Evolutionary conservation across 805 yeast genomes (phyloP), one percentile per base, ranked within the genome.

Genomic region (Metschnikowia anglica): DNA sequence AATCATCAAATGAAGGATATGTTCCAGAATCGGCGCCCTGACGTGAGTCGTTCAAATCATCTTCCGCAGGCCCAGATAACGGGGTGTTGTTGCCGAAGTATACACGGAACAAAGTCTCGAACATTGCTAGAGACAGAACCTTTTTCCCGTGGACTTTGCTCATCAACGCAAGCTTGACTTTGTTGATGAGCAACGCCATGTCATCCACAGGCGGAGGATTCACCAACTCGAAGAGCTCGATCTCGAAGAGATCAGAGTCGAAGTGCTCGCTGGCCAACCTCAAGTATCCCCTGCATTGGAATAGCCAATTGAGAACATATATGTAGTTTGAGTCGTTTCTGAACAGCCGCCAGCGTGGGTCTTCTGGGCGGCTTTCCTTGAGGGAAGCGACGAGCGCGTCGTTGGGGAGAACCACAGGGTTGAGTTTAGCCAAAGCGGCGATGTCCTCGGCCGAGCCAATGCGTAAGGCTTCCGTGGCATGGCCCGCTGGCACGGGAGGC

Each of bases 161-260:
- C 29, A 76, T 60, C 39, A 77, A 58, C 20, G 71, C 70, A 7
- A 61, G 47, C 39, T 76, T 71, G 25, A 80, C 63, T 44, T 66
- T 73, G 43, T 69, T 67, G 11, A 72, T 53, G 39, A 80, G 63
- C 34, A 69, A 46, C 12, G 61, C 49, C 56, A 58, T 43, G 40
- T 69, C 62, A 49, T 65, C 67, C 15, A 64, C 45, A 0, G 68
- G 70, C 9, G 62, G 62, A 15, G 70, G 70, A 34, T 48, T 31
- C 15, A 61, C 60, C 48, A 63, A 53, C 43, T 61, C 53, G 29
- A 80, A 63, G 11, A 82, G 61, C 51, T 82, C 88, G 52, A 80
- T 80, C 53, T 82, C 88, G 46, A 81, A 72, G 15, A 74, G 63
- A 44, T 80, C 83, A 6, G 74, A 73, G 52, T 81, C 83, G 50